These are phyloP conservation scores for Erysiphe neolycopersici DNA, from an alignment of 2,329 filamentous ascomycete species.

Conservation along the genomic window DNA sequence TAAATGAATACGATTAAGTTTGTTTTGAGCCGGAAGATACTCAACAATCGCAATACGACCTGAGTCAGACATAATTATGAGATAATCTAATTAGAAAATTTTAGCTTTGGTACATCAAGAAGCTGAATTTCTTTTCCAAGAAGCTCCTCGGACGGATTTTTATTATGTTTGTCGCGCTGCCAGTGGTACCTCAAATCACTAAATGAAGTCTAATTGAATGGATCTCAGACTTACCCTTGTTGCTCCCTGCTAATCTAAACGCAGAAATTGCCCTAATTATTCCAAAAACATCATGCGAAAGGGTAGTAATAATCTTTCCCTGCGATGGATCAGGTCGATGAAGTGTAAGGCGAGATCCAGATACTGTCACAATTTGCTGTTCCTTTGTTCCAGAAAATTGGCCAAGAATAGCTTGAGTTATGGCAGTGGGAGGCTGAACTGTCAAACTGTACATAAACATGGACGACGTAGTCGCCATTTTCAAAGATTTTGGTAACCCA, in stretches of 20 bases:
- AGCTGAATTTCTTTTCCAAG: constrained; percentile 1
- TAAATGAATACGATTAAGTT: constrained; percentile 68
- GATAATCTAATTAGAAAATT: constrained; percentile 41
- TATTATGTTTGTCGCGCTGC: constrained; percentile 17
- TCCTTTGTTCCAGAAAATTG: constrained; percentile 93
- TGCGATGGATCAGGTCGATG: constrained; percentile 64
- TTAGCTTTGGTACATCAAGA: constrained; percentile 6
- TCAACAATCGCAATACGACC: constrained; percentile 85
- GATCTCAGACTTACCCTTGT: constrained; percentile 52
- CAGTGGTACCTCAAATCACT: constrained; percentile 42
- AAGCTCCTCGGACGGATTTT: not conserved
- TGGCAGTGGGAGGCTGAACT: constrained; percentile 69
- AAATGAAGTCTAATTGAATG: constrained; percentile 27
- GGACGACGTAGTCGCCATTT: constrained; percentile 89
- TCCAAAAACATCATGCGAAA: constrained; percentile 86
- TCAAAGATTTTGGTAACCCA: constrained; percentile 5
- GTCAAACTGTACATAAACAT: constrained; percentile 98
- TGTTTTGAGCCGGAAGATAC: constrained; percentile 65
- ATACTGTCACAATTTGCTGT: constrained; percentile 88
- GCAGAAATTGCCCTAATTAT: constrained; percentile 75
- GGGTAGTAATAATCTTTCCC: constrained; percentile 61
- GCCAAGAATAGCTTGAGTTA: constrained; percentile 74
- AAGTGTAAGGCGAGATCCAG: constrained; percentile 69
- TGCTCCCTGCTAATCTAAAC: constrained; percentile 79
- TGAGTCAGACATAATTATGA: constrained; percentile 87